Percentiles rank a stretch among this genome's conserved stretches.
These are phyloP conservation scores for Scheffersomyces cryptocercus DNA, from an alignment of 1,139 yeast species.

Conservation along the genomic window DNA sequence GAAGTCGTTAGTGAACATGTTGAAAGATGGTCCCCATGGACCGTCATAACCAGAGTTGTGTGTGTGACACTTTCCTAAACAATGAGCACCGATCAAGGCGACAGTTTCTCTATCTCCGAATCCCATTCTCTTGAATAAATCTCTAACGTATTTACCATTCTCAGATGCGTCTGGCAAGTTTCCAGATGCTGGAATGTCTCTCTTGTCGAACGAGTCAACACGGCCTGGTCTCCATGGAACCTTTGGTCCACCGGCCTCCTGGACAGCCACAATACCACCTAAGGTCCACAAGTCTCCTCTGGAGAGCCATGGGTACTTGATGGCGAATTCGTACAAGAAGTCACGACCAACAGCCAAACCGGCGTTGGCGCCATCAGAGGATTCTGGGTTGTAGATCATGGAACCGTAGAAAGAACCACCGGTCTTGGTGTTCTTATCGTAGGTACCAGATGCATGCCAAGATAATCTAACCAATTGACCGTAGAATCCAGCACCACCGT, in stretches of 20 bases:
- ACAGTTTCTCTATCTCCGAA: slow-evolving; percentile 83
- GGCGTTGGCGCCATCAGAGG: slow-evolving; percentile 68
- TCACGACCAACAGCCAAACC: slow-evolving; percentile 70
- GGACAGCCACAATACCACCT: slow-evolving; percentile 83
- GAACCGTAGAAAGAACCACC: slow-evolving; percentile 91
- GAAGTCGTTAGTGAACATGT: slow-evolving; percentile 81
- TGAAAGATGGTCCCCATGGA: slow-evolving; percentile 93
- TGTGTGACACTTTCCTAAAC: slow-evolving; percentile 76
- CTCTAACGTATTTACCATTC: slow-evolving; percentile 70
- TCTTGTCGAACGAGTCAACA: slow-evolving; percentile 45
- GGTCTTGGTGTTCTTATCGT: slow-evolving; percentile 50
- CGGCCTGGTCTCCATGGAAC: slow-evolving; percentile 89
- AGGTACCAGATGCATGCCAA: slow-evolving; percentile 79
- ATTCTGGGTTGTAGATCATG: slow-evolving; percentile 70
- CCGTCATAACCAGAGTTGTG: slow-evolving; percentile 78
- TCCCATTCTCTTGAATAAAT: slow-evolving; percentile 65
- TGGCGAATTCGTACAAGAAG: slow-evolving; percentile 62
- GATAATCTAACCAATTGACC: slow-evolving; percentile 72
- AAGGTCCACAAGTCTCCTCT: slow-evolving; percentile 89
- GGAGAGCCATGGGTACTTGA: slow-evolving; percentile 72
- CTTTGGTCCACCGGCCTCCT: slow-evolving; percentile 86
- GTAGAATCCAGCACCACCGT: slow-evolving; percentile 63
- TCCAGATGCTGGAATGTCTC: slow-evolving; percentile 61
- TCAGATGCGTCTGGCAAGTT: slow-evolving; percentile 79
- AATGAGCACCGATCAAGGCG: slow-evolving; percentile 86